Conservation (phyloP, 2,329 filamentous ascomycete genomes). For the Pleoardoris graminearum region DNA sequence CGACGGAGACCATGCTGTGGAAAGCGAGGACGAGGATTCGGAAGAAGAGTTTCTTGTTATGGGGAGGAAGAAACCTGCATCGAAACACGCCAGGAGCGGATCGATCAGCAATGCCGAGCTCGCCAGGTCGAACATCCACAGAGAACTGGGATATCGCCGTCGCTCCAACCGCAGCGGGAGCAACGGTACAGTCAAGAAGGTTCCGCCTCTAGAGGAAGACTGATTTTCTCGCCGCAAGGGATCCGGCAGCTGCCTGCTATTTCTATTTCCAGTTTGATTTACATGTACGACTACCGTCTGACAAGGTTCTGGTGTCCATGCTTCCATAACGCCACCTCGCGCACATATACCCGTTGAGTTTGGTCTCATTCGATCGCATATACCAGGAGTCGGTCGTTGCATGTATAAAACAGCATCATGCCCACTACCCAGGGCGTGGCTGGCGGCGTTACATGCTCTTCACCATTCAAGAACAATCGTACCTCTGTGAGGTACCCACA, state of each 20-base stretch:
- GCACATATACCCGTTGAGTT: slow-evolving; percentile 8
- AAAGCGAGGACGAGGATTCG: slow-evolving; percentile 47
- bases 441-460: not conserved
- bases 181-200: slow-evolving; percentile 56
- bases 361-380: slow-evolving; percentile 1
- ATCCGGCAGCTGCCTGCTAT: slow-evolving; percentile 1
- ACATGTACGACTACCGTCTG: slow-evolving; percentile 16
- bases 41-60: slow-evolving; percentile 48
- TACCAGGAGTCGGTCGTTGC: slow-evolving; percentile 8
- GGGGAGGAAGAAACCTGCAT: slow-evolving; percentile 42
- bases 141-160: slow-evolving; percentile 35
- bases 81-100: slow-evolving; percentile 37
- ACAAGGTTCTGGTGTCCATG: not conserved
- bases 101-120: slow-evolving; percentile 46
- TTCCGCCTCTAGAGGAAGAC: slow-evolving; percentile 35
- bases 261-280: slow-evolving; percentile 3
- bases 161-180: slow-evolving; percentile 53
- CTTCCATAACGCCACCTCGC: not conserved
- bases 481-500: not conserved
- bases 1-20: slow-evolving; percentile 46
- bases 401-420: slow-evolving; percentile 2
- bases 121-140: slow-evolving; percentile 33
- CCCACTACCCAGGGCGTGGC: not conserved
- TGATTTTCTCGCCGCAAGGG: slow-evolving; percentile 11
- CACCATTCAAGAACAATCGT: not conserved